Evolutionary conservation across 2,329 filamentous ascomycete species (phyloP).

Genomic region (Colletotrichum limetticola): DNA sequence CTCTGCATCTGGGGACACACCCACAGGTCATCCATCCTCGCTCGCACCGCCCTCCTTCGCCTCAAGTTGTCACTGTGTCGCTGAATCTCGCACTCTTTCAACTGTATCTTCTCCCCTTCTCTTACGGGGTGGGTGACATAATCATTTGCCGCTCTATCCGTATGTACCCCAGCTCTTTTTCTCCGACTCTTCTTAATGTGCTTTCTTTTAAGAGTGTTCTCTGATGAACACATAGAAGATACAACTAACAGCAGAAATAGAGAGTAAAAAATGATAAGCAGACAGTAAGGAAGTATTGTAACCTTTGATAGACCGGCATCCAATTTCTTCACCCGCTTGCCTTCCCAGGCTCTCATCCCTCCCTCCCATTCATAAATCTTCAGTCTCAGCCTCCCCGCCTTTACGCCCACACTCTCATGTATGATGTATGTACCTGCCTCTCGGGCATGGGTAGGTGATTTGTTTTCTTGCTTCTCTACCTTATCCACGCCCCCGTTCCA

Average conservation of each 20-base stretch:
- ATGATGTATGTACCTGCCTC: no score
- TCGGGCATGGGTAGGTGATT: not conserved
- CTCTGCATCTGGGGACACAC: not conserved
- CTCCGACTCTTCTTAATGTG: no score
- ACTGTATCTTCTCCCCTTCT: not conserved
- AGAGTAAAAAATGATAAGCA: no score
- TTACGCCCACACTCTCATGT: not conserved
- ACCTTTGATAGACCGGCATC: no score
- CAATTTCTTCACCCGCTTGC: no score
- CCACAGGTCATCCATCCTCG: not conserved
- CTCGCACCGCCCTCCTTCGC: not conserved
- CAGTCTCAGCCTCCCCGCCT: constrained; percentile 5
- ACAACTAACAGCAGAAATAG: no score
- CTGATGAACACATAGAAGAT: no score
- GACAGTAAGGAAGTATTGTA: no score
- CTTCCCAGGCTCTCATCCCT: not conserved
- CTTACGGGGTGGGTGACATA: no score
- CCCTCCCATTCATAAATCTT: not conserved
- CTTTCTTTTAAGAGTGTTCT: no score
- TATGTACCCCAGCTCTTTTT: no score
- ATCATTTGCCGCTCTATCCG: no score
- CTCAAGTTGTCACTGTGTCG: not conserved
- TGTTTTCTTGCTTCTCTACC: not conserved
- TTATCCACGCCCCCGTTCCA: not conserved
- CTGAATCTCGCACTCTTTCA: not conserved